Evolutionary conservation across 2,329 filamentous ascomycete genomes (phyloP).

Genomic region (Alternaria angustiovoidea): DNA sequence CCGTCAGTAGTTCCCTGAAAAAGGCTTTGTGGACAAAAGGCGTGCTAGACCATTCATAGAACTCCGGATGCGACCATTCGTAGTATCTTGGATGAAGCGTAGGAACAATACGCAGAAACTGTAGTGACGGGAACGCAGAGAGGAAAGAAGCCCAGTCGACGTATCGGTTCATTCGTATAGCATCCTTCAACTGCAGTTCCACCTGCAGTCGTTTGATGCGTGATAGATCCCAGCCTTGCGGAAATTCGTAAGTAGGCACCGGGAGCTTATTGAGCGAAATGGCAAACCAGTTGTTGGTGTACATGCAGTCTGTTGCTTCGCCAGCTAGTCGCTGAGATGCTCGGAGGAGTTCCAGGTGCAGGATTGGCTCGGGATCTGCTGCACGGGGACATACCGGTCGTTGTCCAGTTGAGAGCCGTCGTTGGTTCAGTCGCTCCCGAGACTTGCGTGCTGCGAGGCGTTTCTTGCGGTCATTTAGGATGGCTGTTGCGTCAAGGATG

Average conservation of each 20-base stretch:
- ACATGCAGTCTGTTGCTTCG: constrained; percentile 39
- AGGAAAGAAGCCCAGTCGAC: constrained; percentile 43
- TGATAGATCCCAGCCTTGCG: constrained; percentile 35
- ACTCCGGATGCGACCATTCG: constrained; percentile 39
- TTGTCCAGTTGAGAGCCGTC: constrained; percentile 29
- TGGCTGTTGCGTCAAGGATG: constrained; percentile 34
- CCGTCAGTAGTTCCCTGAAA: constrained; percentile 35
- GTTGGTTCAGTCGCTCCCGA: constrained; percentile 35
- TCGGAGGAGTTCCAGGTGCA: constrained; percentile 34
- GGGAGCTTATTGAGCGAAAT: constrained; percentile 39
- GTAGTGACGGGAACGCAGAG: constrained; percentile 27
- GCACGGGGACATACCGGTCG: constrained; percentile 28
- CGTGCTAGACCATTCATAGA: constrained; percentile 29
- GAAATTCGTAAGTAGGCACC: constrained; percentile 28
- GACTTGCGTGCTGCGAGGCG: constrained; percentile 28
- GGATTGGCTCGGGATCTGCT: constrained; percentile 21
- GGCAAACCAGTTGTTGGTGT: constrained; percentile 41
- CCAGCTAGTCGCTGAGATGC: constrained; percentile 30
- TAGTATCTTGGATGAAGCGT: constrained; percentile 40
- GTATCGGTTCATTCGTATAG: constrained; percentile 42
- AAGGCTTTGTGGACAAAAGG: constrained; percentile 43
- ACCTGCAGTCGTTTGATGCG: constrained; percentile 37
- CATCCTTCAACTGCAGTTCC: constrained; percentile 42
- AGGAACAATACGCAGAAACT: constrained; percentile 35
- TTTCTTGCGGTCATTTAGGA: constrained; percentile 38